Base-by-base conservation (phyloP, 306 rosid species). In the Vigna reflexopilosa region DNA sequence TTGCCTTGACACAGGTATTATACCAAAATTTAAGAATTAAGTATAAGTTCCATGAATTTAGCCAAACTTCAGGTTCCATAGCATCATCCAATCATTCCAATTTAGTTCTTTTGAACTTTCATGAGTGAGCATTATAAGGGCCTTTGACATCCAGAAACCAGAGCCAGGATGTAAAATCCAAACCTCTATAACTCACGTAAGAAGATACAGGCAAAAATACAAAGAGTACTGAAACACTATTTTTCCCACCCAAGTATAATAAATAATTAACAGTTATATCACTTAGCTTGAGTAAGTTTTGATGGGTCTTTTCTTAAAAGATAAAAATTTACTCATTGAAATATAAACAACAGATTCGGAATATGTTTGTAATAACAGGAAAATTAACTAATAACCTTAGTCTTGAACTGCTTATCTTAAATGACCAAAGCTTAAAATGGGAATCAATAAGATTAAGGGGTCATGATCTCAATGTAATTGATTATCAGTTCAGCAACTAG, bases 391-490 rank as follows among this genome's bases (percentile, higher is more conserved):
- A 54, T 8, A 54, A 9, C 10, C 26, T 17, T 19, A 24, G 59
- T 9, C 8, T 54, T 54, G 9, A 2, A 54, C 59, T 19, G 59
- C 12, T 54, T 19, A 19, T 9, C 13, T 54, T 17, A 54, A 54
- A 54, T 54, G 30, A 19, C 7, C 11, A 65, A 38, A 48, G 77
- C 72, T 55, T 10, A 36, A 14, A 80, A 15, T 36, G 36, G 50
- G 66, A 17, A 51, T 0, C 19, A 50, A 52, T 10, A 49, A 62
- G 2, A 61, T 48, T 30, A 26, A 75, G 72, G 47, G 24, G 72
- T 9, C 20, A 61, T 30, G 13, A 30, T 66, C 19, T 57, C 20
- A 32, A 80, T 49, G 12, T 28, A 54, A 42, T 42, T 28, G 44
- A 44, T 45, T 32, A 66, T 47, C 11, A 22, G 48, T 50, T 47